Percentiles rank a stretch among this genome's conserved stretches.
These are phyloP conservation scores for Exophiala viscosa DNA, from an alignment of 2,329 filamentous ascomycete species.

Conservation along the genomic window DNA sequence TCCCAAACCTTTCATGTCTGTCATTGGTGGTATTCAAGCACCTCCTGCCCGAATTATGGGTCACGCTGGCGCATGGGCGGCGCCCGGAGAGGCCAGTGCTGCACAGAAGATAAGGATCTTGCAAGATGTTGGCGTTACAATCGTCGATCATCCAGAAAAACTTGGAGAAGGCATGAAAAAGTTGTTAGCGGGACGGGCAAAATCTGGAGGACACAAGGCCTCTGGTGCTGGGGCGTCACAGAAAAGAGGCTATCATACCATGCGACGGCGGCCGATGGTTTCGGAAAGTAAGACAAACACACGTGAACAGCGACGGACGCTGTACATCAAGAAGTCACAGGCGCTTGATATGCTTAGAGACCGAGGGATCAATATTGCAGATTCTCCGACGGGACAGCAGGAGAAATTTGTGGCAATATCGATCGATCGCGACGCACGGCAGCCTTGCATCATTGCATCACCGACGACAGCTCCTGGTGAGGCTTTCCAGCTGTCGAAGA, in stretches of 20 bases:
- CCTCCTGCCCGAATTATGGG: conserved; percentile 67
- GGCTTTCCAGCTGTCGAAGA: conserved; percentile 45
- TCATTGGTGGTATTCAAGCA: conserved; percentile 66
- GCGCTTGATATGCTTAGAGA: conserved; percentile 55
- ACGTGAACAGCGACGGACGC: conserved; percentile 43
- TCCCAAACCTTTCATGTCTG: conserved; percentile 71
- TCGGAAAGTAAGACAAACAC: background rate
- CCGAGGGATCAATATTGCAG: conserved; percentile 45
- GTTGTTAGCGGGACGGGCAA: conserved; percentile 48
- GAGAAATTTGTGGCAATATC: conserved; percentile 59
- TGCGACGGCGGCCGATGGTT: conserved; percentile 32
- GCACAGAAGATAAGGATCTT: conserved; percentile 64
- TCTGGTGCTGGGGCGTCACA: conserved; percentile 33
- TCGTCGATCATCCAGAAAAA: conserved; percentile 72
- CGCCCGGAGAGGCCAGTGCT: conserved; percentile 62
- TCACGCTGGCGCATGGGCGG: conserved; percentile 70
- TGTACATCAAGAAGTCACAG: conserved; percentile 55
- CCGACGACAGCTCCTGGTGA: conserved; percentile 45
- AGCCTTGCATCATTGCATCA: conserved; percentile 62
- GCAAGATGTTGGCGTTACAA: conserved; percentile 61
- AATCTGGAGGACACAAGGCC: conserved; percentile 34
- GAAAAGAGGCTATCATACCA: conserved; percentile 54
- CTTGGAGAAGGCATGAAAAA: conserved; percentile 67
- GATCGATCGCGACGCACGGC: conserved; percentile 60
- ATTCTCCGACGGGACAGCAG: conserved; percentile 35